These are phyloP conservation scores for Xylariaceae sp. DNA, from an alignment of 2,329 filamentous ascomycete genomes.

Conservation along the genomic window DNA sequence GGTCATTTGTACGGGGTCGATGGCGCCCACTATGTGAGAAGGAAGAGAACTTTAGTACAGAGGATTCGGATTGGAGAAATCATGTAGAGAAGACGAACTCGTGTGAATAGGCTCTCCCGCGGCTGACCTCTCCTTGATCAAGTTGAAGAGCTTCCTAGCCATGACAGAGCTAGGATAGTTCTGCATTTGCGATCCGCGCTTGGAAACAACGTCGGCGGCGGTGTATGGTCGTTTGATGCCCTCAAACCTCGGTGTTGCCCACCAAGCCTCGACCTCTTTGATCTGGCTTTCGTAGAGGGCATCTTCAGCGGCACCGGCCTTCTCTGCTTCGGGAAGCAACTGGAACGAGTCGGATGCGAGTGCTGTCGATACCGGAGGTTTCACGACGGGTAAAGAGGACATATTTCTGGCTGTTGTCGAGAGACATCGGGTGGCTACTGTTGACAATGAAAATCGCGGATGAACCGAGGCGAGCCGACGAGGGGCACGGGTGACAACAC, in stretches of 20 bases:
- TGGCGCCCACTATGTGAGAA: slow-evolving; percentile 71
- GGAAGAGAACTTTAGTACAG: neutral
- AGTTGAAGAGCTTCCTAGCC: slow-evolving; percentile 89
- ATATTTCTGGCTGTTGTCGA: slow-evolving; percentile 45
- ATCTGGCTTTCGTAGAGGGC: slow-evolving; percentile 80
- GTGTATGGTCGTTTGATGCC: slow-evolving; percentile 92
- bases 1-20: slow-evolving; percentile 99
- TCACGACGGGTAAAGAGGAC: slow-evolving; percentile 51
- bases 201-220: slow-evolving; percentile 86
- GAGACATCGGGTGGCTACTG: slow-evolving; percentile 31
- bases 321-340: slow-evolving; percentile 71
- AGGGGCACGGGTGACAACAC: slow-evolving; percentile 24
- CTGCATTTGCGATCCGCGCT: slow-evolving; percentile 82
- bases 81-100: slow-evolving; percentile 50
- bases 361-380: slow-evolving; percentile 57
- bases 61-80: neutral
- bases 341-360: slow-evolving; percentile 78
- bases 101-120: slow-evolving; percentile 90
- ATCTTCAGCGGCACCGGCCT: slow-evolving; percentile 78
- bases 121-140: slow-evolving; percentile 73
- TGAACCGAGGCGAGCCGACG: slow-evolving; percentile 19
- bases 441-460: slow-evolving; percentile 17
- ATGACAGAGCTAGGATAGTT: slow-evolving; percentile 89
- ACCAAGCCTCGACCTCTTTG: slow-evolving; percentile 84
- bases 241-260: slow-evolving; percentile 76